Conservation (phyloP, 768 basidiomycete genomes). For the Podaxis mareebaensis region DNA sequence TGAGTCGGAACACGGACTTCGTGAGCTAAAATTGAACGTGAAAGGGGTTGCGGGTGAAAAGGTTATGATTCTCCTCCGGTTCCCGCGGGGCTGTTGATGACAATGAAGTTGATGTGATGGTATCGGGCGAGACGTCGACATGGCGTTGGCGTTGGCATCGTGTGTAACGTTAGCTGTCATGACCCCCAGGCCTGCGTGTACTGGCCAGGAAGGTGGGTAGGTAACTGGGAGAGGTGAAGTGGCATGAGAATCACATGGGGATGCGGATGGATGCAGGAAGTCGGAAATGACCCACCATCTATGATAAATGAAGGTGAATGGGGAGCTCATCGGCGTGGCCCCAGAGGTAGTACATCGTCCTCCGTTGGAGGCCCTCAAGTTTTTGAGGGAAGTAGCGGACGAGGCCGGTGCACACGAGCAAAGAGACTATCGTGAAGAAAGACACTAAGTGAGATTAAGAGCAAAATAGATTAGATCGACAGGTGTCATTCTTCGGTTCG, state of each 20-base stretch:
- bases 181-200: no score
- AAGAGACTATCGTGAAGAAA: constrained; percentile 37
- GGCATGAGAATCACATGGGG: neutral
- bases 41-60: neutral
- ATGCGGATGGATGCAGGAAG: neutral
- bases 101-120: neutral
- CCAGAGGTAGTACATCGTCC: constrained; percentile 50
- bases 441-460: constrained; percentile 32
- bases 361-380: constrained; percentile 39
- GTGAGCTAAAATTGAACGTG: neutral
- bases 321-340: constrained; percentile 40
- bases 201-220: neutral
- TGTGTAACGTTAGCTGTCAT: no score
- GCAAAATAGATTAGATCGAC: neutral
- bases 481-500: neutral
- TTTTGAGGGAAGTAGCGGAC: constrained; percentile 49
- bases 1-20: neutral
- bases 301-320: constrained; percentile 6
- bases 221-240: neutral
- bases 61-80: neutral
- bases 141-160: no score
- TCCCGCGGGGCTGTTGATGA: neutral
- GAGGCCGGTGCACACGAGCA: constrained; percentile 41
- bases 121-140: no score
- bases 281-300: neutral